phyloP scores from a whole-genome alignment of 2,329 filamentous ascomycete species.

The Aspergillus luchuensis region DNA sequence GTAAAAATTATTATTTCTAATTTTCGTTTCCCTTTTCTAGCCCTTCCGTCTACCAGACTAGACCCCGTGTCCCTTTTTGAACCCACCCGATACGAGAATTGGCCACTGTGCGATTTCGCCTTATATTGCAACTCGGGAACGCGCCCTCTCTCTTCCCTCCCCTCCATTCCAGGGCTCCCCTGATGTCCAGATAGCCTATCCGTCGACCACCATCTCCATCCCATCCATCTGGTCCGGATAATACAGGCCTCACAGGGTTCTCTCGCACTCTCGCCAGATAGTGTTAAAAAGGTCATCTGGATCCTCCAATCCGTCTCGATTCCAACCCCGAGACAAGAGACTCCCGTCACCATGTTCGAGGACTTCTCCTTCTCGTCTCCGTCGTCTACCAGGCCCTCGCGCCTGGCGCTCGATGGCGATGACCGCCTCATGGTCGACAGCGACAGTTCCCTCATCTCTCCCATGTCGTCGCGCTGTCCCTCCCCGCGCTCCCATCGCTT shows the following conservation, averaged over 20 bases:
- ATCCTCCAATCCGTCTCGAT: background rate
- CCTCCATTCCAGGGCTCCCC: background rate
- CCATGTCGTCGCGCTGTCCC: slow-evolving; percentile 45
- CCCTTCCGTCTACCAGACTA: background rate
- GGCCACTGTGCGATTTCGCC: slow-evolving; percentile 8
- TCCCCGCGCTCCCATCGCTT: slow-evolving; percentile 41
- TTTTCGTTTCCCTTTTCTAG: slow-evolving; percentile 6
- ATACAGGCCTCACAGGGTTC: background rate
- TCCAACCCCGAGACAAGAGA: background rate
- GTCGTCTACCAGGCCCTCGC: slow-evolving; percentile 33
- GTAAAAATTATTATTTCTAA: background rate
- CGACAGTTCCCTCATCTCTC: slow-evolving; percentile 43
- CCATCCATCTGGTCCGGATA: background rate
- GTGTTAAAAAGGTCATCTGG: background rate
- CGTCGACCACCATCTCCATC: slow-evolving; percentile 1
- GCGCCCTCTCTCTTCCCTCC: slow-evolving; percentile 9
- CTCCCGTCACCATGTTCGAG: slow-evolving; percentile 39
- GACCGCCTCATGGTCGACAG: slow-evolving; percentile 40
- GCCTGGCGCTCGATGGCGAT: slow-evolving; percentile 34
- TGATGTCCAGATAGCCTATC: background rate
- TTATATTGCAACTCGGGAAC: slow-evolving; percentile 12
- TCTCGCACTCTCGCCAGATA: background rate
- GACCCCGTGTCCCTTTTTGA: slow-evolving; percentile 1
- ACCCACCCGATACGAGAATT: background rate
- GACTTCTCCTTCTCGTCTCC: slow-evolving; percentile 46